phyloP scores from a whole-genome alignment of 2,329 filamentous ascomycete species.

The Fusarium subtropicale region DNA sequence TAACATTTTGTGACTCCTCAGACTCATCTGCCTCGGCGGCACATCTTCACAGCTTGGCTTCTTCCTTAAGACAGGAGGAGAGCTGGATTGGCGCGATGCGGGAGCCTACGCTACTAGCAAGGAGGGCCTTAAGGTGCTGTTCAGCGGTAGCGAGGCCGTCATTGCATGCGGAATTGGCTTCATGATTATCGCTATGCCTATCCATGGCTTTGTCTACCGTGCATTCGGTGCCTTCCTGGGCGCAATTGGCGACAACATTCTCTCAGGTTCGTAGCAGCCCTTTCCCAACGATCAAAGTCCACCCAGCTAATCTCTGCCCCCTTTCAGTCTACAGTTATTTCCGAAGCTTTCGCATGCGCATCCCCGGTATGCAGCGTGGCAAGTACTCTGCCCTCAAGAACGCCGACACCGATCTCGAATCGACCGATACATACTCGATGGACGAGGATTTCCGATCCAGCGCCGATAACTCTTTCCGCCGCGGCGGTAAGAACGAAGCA shows the following conservation, averaged over 20 bases:
- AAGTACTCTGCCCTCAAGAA: conserved; percentile 34
- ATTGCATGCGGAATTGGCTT: conserved; percentile 39
- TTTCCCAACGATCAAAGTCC: neutral
- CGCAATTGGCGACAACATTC: conserved; percentile 31
- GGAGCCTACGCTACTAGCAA: conserved; percentile 47
- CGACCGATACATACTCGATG: conserved; percentile 38
- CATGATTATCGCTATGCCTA: conserved; percentile 41
- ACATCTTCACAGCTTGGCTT: conserved; percentile 51
- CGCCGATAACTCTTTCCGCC: conserved; percentile 14
- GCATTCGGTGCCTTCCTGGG: conserved; percentile 39
- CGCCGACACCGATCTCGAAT: conserved; percentile 34
- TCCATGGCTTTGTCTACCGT: conserved; percentile 43
- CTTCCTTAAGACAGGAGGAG: conserved; percentile 49
- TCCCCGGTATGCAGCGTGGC: conserved; percentile 34
- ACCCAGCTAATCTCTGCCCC: conserved; percentile 10
- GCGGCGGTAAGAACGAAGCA: conserved; percentile 29
- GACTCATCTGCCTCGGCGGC: conserved; percentile 45
- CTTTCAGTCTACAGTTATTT: conserved; percentile 31
- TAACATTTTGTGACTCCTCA: conserved; percentile 25
- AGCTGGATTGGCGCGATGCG: conserved; percentile 51
- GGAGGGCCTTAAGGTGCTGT: conserved; percentile 49
- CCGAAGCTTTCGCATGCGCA: conserved; percentile 32
- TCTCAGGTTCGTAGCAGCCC: conserved; percentile 24
- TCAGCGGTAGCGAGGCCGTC: conserved; percentile 48
- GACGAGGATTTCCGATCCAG: conserved; percentile 34